These are phyloP conservation scores for Plasmodiophora brassicae DNA, from an alignment of 208 protist species.

Conservation along the genomic window DNA sequence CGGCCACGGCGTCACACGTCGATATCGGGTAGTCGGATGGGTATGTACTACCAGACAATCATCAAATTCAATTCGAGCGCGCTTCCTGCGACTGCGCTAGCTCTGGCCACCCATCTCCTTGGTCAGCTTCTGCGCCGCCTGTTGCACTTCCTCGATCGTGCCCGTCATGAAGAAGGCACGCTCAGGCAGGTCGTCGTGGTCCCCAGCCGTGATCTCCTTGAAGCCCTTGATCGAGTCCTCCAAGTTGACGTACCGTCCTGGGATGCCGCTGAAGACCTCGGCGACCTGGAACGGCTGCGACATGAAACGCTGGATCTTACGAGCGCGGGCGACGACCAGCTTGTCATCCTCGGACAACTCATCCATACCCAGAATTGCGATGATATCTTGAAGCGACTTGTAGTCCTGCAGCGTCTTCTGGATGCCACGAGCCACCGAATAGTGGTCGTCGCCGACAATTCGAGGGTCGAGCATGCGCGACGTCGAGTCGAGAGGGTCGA, in stretches of 20 bases:
- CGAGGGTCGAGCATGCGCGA: conserved; percentile 92
- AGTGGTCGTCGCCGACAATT: conserved; percentile 90
- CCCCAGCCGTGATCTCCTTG: conserved; percentile 79
- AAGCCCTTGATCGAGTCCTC: conserved; percentile 86
- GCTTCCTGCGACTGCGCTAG: too few species aligned
- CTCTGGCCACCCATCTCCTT: conserved; percentile 37
- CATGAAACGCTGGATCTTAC: conserved; percentile 88
- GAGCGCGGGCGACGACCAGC: conserved; percentile 85
- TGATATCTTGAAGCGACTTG: conserved; percentile 96
- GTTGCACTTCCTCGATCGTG: conserved; percentile 78
- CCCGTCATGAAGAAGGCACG: conserved; percentile 96
- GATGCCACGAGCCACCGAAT: conserved; percentile 86
- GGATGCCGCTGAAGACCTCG: conserved; percentile 91
- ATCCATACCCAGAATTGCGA: conserved; percentile 97
- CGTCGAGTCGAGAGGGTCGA: conserved; percentile 94
- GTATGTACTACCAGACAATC: too few species aligned
- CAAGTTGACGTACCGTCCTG: conserved; percentile 85
- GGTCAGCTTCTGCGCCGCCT: conserved; percentile 82
- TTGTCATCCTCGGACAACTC: conserved; percentile 96
- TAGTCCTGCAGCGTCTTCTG: conserved; percentile 95
- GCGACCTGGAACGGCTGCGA: conserved; percentile 95
- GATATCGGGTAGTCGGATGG: too few species aligned
- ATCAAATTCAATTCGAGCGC: too few species aligned
- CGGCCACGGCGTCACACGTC: too few species aligned
- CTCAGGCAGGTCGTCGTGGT: conserved; percentile 91